Conservation (phyloP, 305 asterid genomes). For the Withania somnifera region DNA sequence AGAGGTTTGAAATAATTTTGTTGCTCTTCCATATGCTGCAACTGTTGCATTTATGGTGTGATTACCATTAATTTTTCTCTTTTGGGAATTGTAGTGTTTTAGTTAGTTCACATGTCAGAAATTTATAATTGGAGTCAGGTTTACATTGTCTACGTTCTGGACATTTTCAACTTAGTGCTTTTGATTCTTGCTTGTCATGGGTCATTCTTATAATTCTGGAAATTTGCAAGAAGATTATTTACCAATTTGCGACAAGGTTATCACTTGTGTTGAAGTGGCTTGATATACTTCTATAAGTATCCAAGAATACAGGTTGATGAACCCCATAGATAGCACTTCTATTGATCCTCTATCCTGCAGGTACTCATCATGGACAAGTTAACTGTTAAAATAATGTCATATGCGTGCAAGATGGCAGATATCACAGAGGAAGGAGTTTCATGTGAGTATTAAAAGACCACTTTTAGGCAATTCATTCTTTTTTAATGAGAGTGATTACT, state of each 20-base stretch:
- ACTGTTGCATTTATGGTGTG: background rate
- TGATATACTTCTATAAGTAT: background rate
- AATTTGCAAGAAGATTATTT: background rate
- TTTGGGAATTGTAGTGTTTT: background rate
- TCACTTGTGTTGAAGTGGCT: background rate
- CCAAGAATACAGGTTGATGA: background rate
- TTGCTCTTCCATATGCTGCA: background rate
- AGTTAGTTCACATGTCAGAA: background rate
- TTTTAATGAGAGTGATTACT: background rate
- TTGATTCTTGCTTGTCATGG: background rate
- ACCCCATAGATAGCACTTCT: background rate
- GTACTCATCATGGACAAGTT: conserved; percentile 97
- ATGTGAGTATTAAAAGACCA: conserved; percentile 85
- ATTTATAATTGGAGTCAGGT: background rate
- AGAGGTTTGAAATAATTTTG: background rate
- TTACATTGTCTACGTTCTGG: no score
- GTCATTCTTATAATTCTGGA: background rate
- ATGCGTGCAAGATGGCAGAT: conserved; percentile 97
- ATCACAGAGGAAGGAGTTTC: conserved; percentile 99
- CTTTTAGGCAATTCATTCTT: conserved; percentile 18
- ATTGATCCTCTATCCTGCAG: conserved; percentile 36
- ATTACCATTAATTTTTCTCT: background rate
- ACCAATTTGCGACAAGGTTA: background rate
- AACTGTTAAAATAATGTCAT: conserved; percentile 92
- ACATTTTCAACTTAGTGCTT: background rate